phyloP scores from a whole-genome alignment of 129 eudicot species.

The Flaveria brownii region DNA sequence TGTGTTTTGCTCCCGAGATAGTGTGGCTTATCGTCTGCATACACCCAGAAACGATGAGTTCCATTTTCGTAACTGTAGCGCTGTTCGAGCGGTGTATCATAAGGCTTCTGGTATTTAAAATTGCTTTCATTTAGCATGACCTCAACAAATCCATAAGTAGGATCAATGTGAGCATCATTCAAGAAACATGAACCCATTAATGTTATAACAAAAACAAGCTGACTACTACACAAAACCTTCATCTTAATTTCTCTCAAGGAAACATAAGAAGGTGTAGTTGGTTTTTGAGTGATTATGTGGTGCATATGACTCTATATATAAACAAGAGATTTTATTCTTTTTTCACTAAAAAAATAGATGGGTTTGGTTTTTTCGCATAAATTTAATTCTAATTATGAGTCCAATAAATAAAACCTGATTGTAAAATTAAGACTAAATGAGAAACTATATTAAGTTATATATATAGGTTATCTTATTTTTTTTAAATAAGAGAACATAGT shows the following conservation, averaged over 20 bases:
- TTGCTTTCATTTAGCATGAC: constrained; percentile 31
- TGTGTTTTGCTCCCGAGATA: constrained; percentile 33
- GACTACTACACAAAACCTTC: background rate
- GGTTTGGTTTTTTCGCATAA: background rate
- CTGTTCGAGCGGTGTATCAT: constrained; percentile 31
- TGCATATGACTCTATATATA: constrained; percentile 12
- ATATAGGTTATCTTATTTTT: too few relatives aligned
- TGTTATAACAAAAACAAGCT: background rate
- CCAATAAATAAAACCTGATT: too few relatives aligned
- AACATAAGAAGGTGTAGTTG: background rate
- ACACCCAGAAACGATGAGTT: constrained; percentile 43
- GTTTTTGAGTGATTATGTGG: background rate
- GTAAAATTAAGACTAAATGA: too few relatives aligned
- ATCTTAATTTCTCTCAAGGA: constrained; percentile 9
- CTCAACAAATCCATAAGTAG: constrained; percentile 39
- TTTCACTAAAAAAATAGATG: background rate
- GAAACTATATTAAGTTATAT: too few relatives aligned
- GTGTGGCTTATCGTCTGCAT: constrained; percentile 40
- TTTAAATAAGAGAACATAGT: too few relatives aligned
- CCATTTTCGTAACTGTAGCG: constrained; percentile 39
- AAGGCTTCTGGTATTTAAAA: constrained; percentile 37
- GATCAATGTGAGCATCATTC: constrained; percentile 24
- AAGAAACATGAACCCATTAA: background rate
- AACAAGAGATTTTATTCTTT: background rate
- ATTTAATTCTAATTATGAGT: too few relatives aligned